These are phyloP conservation scores for Candida loeiensis DNA, from an alignment of 805 yeast species.

Conservation along the genomic window DNA sequence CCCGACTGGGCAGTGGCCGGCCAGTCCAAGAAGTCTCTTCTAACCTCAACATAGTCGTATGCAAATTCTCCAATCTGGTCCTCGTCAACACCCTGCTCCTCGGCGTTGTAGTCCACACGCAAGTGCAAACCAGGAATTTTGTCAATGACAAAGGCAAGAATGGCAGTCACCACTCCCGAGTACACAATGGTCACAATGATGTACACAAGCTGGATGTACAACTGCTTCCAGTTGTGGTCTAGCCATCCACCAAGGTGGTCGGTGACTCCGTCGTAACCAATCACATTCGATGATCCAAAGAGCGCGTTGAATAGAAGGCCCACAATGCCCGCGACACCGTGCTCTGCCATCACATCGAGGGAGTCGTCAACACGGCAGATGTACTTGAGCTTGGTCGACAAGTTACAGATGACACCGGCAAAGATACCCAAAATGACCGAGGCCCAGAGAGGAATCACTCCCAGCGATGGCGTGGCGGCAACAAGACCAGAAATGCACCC, in stretches of 20 bases:
- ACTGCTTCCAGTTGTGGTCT: constrained; percentile 83
- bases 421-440: constrained; percentile 79
- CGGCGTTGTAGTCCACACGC: constrained; percentile 81
- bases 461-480: constrained; percentile 95
- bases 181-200: constrained; percentile 73
- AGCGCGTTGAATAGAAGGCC: constrained; percentile 87
- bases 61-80: constrained; percentile 98
- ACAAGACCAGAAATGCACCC: constrained; percentile 95
- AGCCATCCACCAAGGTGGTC: constrained; percentile 91
- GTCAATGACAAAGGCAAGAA: constrained; percentile 71
- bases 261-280: constrained; percentile 86
- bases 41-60: constrained; percentile 95
- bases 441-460: constrained; percentile 88
- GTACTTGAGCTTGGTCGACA: constrained; percentile 83
- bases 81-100: constrained; percentile 88
- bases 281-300: constrained; percentile 82
- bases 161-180: constrained; percentile 68
- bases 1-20: constrained; percentile 15
- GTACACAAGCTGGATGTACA: constrained; percentile 86
- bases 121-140: constrained; percentile 77
- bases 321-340: constrained; percentile 92
- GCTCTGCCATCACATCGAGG: constrained; percentile 95
- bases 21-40: constrained; percentile 79
- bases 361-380: constrained; percentile 84
- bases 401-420: constrained; percentile 83